These are phyloP conservation scores for Irpex rosettiformis DNA, from an alignment of 1,284 basidiomycete genomes.

Conservation along the genomic window DNA sequence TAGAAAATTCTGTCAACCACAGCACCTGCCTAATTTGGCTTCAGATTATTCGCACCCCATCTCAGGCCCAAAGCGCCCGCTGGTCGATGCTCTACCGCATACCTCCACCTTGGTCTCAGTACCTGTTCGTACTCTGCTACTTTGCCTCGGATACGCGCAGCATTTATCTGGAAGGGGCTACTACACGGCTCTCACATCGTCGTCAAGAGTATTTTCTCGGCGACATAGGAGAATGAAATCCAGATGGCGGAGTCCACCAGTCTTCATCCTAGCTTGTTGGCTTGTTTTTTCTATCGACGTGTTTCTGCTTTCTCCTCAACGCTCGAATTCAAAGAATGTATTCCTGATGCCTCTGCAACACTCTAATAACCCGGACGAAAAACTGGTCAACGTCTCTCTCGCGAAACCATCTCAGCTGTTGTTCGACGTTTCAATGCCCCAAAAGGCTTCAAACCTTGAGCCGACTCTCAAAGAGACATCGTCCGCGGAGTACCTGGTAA, in stretches of 20 bases:
- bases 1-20: no score
- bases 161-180: no score
- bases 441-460: no score
- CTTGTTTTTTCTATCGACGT: background rate
- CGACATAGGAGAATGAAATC: background rate
- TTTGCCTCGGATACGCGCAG: no score
- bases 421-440: no score
- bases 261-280: background rate
- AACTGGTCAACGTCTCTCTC: background rate
- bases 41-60: background rate
- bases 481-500: constrained; percentile 23
- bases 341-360: background rate
- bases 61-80: no score
- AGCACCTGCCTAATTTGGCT: background rate
- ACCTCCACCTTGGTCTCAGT: no score
- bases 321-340: background rate
- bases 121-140: no score
- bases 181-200: no score
- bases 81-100: no score
- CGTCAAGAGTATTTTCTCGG: background rate
- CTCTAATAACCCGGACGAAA: background rate
- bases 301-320: background rate
- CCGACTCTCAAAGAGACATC: background rate
- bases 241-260: background rate
- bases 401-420: background rate